Evolutionary conservation across 2,329 filamentous ascomycete species (phyloP), one percentile per base, ranked within the genome.

Genomic region (Setomelanomma holmii): DNA sequence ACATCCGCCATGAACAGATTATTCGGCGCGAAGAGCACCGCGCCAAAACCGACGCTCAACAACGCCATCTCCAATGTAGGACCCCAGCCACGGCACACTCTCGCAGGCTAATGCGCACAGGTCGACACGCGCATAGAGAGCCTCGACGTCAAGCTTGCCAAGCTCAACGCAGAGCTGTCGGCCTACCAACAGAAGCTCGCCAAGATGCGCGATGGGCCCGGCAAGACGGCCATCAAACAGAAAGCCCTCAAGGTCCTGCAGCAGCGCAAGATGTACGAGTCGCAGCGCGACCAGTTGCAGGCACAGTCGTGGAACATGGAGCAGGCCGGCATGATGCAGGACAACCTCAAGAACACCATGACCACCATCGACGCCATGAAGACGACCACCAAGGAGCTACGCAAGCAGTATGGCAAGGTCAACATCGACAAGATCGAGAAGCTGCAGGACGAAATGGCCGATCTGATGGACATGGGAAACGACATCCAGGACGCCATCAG

Each of bases 301-400:
- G 85, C 89, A 61, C 95, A 99, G 78, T 91, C 91, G 19, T 98
- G 93, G 93, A 98, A 98, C 79, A 97, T 99, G 93, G 93, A 98
- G 79, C 93, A 97, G 78, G 93, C 93, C 3, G 89, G 90, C 73
- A 96, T 93, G 84, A 97, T 98, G 93, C 92, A 96, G 79, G 93
- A 98, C 78, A 98, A 98, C 72, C 84, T 99, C 46, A 95, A 96
- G 76, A 98, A 98, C 76, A 93, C 95, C 58, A 97, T 97, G 93
- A 96, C 92, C 16, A 97, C 95, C 22, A 93, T 98, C 39, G 93
- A 98, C 74, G 93, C 93, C 10, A 93, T 99, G 86, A 96, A 97
- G 84, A 92, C 89, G 1, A 97, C 93, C 20, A 96, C 95, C 68
- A 96, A 96, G 79, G 89, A 91, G 68, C 84, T 99, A 59, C 87